Evolutionary conservation across 2,329 filamentous ascomycete species (phyloP), one percentile per base, ranked within the genome.

Genomic region (Beauveria rudraprayagi): DNA sequence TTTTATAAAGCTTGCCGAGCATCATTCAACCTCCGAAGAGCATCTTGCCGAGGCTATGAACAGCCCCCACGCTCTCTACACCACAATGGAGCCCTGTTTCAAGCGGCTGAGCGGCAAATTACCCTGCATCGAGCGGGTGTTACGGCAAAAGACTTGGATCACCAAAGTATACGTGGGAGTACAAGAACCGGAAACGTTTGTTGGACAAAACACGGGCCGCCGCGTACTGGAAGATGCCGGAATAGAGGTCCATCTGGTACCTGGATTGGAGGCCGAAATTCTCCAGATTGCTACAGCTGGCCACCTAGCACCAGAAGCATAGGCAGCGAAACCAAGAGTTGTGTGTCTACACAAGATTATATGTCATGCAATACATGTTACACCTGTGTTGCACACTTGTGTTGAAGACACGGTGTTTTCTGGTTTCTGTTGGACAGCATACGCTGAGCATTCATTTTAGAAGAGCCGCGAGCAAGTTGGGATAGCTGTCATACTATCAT

Each of bases 51-150:
- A 65, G n/a, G 63, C 66, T 19, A 70, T 75, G 40, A 65, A 65
- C 5, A 65, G 64, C 40, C 69, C 70, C 16, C 73, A 77, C 62
- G 74, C 70, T 10, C 81, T 99, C 14, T 97, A 97, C 73, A 97
- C 95, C 0, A 97, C 92, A 0, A 91, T 99, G 80, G 94, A 94
- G 73, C 91, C 91, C 1, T 95, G 91, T 71, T 88, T 83, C 58
- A 79, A 86, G 67, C 80, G 91, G 44, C 76, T 91, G 56, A 91
- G 87, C 67, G 90, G 90, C 4, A 92, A 92, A 69, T 68, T 84
- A 59, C 81, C 89, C 0, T 95, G 94, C 69, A 89, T 91, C 8
- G 85, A 96, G 67, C 80, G 93, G 58, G 89, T 99, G 26, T 75
- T 95, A 46, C 77, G 77, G 8, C 78, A 88, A 22, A 78, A 77